Base-by-base conservation (phyloP, 225 moss, liverwort and hornwort genomes). In the Climacium dendroides region DNA sequence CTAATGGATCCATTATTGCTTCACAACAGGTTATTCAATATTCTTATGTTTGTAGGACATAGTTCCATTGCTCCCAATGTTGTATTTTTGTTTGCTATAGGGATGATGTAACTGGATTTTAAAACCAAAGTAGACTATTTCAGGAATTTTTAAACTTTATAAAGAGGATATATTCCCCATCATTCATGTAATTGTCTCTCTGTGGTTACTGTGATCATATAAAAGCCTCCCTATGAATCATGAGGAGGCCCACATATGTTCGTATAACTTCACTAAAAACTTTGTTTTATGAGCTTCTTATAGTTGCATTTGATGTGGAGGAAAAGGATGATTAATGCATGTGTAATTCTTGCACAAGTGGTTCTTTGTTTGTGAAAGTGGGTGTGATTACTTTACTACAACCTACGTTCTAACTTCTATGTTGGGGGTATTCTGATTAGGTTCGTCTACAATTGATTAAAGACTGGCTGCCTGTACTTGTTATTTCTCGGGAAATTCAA, bases 391-490 rank as follows among this genome's bases (percentile, higher is more conserved):
- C 20, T 64, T 19, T 47, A 50, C 34, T 41, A 84, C n/a, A 20
- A 62, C 26, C 52, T 52, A 37, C 26, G 39, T 70, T 80, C 81
- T 86, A 32, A 88, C 76, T 74, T 69, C 18, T 29, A 29, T 76
- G 22, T 75, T 55, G 73, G 62, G 19, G 26, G 39, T 37, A n/a
- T 53, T 76, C 8, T 66, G 52, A 11, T 82, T 88, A 97, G 97
- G 96, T 97, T 19, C 95, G 97, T 54, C 78, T 94, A 86, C 96
- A 95, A 88, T 82, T 97, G 84, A 96, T 97, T 39, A 95, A 91
- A 86, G 95, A 95, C 63, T 97, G 97, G 97, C 84, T 97, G 70
- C 97, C 96, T 39, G 95, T 97, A 37, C 92, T 97, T 23, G 91
- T 96, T 15, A 94, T 97, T 17, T 94, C 96, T 55, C 90, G 95